Evolutionary conservation across 2,329 filamentous ascomycete genomes (phyloP).

Genomic region (Alternaria ventricosa): DNA sequence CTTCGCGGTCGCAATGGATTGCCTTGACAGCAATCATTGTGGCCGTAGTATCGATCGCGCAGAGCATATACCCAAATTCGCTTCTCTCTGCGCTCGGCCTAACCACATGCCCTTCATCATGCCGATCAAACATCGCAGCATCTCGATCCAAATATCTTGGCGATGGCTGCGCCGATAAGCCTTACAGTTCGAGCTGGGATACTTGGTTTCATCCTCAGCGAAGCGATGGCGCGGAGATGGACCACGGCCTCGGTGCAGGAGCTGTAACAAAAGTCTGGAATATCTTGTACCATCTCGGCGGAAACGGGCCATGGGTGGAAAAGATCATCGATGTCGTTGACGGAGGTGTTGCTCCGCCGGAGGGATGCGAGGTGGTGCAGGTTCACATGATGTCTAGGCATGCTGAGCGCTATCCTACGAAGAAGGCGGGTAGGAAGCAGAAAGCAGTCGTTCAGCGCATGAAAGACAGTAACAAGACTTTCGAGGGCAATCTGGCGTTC

Average conservation of each 20-base stretch:
- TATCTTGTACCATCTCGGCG: conserved; percentile 61
- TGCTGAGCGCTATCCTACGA: conserved; percentile 64
- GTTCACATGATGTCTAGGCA: conserved; percentile 68
- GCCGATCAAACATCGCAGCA: background rate
- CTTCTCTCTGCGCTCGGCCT: background rate
- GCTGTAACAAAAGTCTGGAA: conserved; percentile 52
- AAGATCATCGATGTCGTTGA: conserved; percentile 53
- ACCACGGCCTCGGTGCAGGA: conserved; percentile 33
- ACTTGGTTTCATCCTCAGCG: conserved; percentile 45
- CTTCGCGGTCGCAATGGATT: background rate
- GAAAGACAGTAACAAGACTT: conserved; percentile 46
- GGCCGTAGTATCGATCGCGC: conserved; percentile 5
- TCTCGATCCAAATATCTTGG: conserved; percentile 28
- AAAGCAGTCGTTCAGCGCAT: conserved; percentile 57
- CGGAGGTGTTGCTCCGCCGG: conserved; percentile 53
- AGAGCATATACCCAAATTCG: background rate
- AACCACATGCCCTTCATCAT: conserved; percentile 6
- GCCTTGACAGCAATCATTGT: conserved; percentile 1
- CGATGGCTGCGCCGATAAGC: conserved; percentile 35
- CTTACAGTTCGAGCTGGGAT: conserved; percentile 43
- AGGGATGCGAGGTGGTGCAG: conserved; percentile 60
- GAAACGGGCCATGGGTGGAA: conserved; percentile 63
- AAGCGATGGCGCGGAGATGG: conserved; percentile 4
- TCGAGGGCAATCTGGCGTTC: conserved; percentile 62
- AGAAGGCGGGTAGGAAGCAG: conserved; percentile 57